Conservation (phyloP, 768 basidiomycete genomes). For the Amanita polypyramis region DNA sequence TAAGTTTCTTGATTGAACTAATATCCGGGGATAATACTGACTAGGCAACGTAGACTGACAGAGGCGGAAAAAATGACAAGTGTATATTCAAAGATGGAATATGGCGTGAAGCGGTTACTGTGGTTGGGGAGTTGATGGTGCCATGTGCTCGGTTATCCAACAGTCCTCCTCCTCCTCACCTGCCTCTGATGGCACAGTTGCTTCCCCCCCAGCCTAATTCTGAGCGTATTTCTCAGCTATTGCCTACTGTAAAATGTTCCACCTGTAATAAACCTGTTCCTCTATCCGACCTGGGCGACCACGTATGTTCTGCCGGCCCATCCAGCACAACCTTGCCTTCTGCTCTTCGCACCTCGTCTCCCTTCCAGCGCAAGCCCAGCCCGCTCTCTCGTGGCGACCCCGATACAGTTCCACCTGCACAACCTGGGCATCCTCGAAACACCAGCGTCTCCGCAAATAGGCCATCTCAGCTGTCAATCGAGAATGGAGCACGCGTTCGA, state of each 20-base stretch:
- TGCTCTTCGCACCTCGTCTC: constrained; percentile 7
- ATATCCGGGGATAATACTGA: constrained; percentile 2
- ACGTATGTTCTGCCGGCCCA: constrained; percentile 40
- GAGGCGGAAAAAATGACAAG: constrained; percentile 72
- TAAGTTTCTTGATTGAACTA: constrained; percentile 21
- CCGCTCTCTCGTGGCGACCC: background rate
- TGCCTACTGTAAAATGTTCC: constrained; percentile 82
- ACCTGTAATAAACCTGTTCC: constrained; percentile 64
- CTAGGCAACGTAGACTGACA: background rate
- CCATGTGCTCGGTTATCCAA: background rate
- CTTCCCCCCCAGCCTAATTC: constrained; percentile 19
- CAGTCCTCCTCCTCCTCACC: background rate
- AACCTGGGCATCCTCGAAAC: too few species aligned
- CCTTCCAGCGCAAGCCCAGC: constrained; percentile 5
- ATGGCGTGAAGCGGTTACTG: constrained; percentile 80
- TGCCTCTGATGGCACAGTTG: constrained; percentile 1
- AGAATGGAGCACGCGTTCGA: constrained; percentile 8
- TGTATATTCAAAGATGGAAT: constrained; percentile 87
- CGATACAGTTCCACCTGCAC: background rate
- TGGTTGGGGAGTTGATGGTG: constrained; percentile 66
- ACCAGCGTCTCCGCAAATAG: constrained; percentile 5
- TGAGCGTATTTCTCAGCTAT: constrained; percentile 54
- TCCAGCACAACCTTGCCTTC: constrained; percentile 9
- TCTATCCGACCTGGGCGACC: constrained; percentile 64
- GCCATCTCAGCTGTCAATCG: constrained; percentile 7